Percentiles rank a stretch among this genome's conserved stretches.
These are phyloP conservation scores for Prunus yedoensis DNA, from an alignment of 331 rosid species.

Conservation along the genomic window DNA sequence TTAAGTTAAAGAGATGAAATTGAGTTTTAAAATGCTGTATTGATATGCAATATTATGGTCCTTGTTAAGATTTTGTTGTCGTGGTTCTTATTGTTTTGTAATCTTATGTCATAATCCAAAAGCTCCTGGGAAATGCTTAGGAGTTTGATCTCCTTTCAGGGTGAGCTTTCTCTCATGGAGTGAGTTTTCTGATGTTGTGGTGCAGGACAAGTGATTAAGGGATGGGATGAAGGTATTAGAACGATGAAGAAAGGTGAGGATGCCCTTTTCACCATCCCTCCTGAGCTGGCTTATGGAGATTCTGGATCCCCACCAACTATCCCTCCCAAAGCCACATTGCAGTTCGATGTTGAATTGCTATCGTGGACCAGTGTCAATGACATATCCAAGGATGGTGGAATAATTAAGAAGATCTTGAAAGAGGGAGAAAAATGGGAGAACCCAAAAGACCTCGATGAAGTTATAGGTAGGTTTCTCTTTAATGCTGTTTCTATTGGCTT, in stretches of 20 bases:
- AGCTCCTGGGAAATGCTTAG: background rate
- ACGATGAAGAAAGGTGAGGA: conserved; percentile 93
- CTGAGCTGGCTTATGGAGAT: conserved; percentile 84
- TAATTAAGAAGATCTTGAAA: conserved; percentile 67
- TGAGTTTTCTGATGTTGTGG: background rate
- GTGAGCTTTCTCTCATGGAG: background rate
- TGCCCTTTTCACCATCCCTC: conserved; percentile 87
- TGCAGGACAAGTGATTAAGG: conserved; percentile 92
- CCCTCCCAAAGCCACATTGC: conserved; percentile 87
- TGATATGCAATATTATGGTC: background rate
- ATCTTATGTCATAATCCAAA: background rate
- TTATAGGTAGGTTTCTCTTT: conserved; percentile 41
- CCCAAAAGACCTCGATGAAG: conserved; percentile 94
- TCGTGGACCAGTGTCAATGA: conserved; percentile 92
- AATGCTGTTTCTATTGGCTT: background rate
- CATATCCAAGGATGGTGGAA: conserved; percentile 87
- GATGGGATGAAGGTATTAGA: conserved; percentile 92
- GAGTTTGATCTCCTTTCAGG: background rate
- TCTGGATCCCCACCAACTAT: conserved; percentile 81
- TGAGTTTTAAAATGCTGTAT: background rate
- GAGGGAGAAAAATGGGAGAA: conserved; percentile 94
- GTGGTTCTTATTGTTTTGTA: background rate
- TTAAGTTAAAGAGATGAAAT: background rate
- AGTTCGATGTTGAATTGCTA: conserved; percentile 79
- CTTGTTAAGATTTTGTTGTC: background rate